A percentile compares a stretch with the other conserved stretches of the same genome.
These are phyloP conservation scores for Neurospora sp. DNA, from an alignment of 495 filamentous ascomycete genomes.

Conservation along the genomic window DNA sequence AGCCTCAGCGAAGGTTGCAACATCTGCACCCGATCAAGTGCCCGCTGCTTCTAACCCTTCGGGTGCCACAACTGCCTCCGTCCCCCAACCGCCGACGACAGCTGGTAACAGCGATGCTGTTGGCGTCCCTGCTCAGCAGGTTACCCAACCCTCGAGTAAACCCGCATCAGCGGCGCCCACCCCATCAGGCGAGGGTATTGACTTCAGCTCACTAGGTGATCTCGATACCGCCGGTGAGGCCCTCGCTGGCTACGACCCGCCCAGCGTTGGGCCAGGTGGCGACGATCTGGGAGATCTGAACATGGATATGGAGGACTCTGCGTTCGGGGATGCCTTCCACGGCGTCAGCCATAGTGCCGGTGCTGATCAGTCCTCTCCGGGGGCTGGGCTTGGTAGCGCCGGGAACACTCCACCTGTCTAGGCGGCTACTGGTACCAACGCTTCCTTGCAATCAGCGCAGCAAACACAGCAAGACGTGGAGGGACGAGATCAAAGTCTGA, in stretches of 20 bases:
- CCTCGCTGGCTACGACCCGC: slow-evolving; percentile 29
- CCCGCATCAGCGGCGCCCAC: slow-evolving; percentile 29
- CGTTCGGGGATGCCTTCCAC: slow-evolving; percentile 48
- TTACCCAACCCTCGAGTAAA: slow-evolving; percentile 19
- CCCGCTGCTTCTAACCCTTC: not conserved
- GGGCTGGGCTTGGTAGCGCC: not conserved
- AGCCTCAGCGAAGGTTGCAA: slow-evolving; percentile 5
- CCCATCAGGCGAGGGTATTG: slow-evolving; percentile 19
- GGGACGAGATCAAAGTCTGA: not conserved
- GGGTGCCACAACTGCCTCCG: slow-evolving; percentile 1
- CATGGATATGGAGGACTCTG: slow-evolving; percentile 42
- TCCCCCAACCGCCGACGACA: slow-evolving; percentile 11
- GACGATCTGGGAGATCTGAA: slow-evolving; percentile 32
- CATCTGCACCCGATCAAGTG: slow-evolving; percentile 27
- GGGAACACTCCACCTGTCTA: not conserved
- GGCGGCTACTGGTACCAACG: not conserved
- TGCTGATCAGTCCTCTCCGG: not conserved
- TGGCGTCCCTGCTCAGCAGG: not conserved
- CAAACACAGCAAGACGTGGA: not conserved
- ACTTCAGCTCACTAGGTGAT: slow-evolving; percentile 44
- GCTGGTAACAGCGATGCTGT: slow-evolving; percentile 1
- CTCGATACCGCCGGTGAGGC: slow-evolving; percentile 41
- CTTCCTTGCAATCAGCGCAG: not conserved
- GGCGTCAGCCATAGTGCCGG: slow-evolving; percentile 24
- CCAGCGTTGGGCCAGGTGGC: slow-evolving; percentile 21